Evolutionary conservation across 2,329 filamentous ascomycete genomes (phyloP).

Genomic region (Hymenoscyphus albidus): DNA sequence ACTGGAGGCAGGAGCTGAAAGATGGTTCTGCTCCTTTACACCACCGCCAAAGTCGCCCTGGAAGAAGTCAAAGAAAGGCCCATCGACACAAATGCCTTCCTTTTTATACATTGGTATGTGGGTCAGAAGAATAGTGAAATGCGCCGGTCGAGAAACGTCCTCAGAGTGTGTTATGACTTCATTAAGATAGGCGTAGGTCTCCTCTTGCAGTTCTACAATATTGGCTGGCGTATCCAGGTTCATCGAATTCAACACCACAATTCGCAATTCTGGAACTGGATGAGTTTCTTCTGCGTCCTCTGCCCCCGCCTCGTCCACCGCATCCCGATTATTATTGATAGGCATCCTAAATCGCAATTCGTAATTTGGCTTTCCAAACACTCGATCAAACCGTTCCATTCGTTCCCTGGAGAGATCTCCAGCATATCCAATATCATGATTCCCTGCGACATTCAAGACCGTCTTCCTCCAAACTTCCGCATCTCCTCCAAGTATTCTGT

Average conservation of each 20-base stretch:
- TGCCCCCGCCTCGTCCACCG: slow-evolving; percentile 38
- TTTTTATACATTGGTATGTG: slow-evolving; percentile 89
- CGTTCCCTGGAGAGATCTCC: slow-evolving; percentile 79
- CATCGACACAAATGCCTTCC: slow-evolving; percentile 33
- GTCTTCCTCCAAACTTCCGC: slow-evolving; percentile 63
- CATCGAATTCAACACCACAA: slow-evolving; percentile 88
- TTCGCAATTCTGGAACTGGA: slow-evolving; percentile 65
- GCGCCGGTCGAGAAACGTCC: slow-evolving; percentile 57
- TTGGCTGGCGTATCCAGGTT: slow-evolving; percentile 84
- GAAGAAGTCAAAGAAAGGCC: slow-evolving; percentile 19
- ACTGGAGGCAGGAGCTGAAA: slow-evolving; percentile 67
- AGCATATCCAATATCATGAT: slow-evolving; percentile 95
- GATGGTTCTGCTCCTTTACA: slow-evolving; percentile 86
- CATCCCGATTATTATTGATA: slow-evolving; percentile 31
- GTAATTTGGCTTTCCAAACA: slow-evolving; percentile 88
- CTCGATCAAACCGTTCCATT: slow-evolving; percentile 74
- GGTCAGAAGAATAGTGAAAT: slow-evolving; percentile 81
- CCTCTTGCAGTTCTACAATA: slow-evolving; percentile 61
- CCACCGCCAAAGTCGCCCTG: slow-evolving; percentile 60
- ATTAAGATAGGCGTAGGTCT: slow-evolving; percentile 76
- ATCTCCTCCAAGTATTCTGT: slow-evolving; percentile 38
- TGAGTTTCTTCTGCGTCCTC: slow-evolving; percentile 43
- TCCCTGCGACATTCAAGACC: slow-evolving; percentile 87
- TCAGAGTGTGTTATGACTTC: slow-evolving; percentile 59
- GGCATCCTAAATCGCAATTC: slow-evolving; percentile 71